These are phyloP conservation scores for Daedaleopsis nitida DNA, from an alignment of 768 basidiomycete species.

Conservation along the genomic window DNA sequence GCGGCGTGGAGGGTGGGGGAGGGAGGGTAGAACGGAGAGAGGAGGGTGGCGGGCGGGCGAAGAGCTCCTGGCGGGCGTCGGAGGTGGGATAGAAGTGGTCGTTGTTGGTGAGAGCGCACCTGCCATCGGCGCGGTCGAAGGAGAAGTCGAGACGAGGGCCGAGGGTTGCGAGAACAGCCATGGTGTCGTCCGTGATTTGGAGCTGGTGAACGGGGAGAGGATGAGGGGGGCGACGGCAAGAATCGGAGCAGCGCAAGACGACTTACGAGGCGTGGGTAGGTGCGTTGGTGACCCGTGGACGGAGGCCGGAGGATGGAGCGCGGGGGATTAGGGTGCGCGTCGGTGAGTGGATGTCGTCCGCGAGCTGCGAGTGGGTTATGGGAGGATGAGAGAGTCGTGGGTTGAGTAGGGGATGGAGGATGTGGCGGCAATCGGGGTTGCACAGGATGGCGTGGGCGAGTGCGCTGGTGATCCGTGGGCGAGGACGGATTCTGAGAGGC, in stretches of 20 bases:
- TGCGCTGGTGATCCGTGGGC: not conserved
- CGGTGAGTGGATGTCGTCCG: no score
- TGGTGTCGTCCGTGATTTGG: not conserved
- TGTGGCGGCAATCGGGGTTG: conserved; percentile 13
- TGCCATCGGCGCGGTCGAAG: conserved; percentile 17
- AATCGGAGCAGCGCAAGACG: not conserved
- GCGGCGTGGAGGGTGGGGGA: conserved; percentile 23
- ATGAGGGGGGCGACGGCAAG: no score
- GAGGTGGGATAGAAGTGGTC: conserved; percentile 37
- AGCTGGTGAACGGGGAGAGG: no score
- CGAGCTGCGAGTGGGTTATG: not conserved
- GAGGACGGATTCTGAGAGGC: not conserved
- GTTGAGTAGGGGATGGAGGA: not conserved
- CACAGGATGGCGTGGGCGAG: conserved; percentile 10
- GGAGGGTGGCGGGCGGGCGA: conserved; percentile 28
- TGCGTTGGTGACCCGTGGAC: not conserved
- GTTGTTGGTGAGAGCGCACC: conserved; percentile 27
- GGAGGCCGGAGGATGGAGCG: no score
- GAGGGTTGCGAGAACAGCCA: not conserved
- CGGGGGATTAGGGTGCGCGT: not conserved
- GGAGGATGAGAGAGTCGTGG: not conserved
- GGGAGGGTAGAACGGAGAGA: conserved; percentile 26
- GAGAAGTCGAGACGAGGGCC: not conserved
- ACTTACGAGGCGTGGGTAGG: not conserved
- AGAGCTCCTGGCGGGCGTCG: conserved; percentile 35